phyloP scores from a whole-genome alignment of 78 protist species.

The Guillardia theta region DNA sequence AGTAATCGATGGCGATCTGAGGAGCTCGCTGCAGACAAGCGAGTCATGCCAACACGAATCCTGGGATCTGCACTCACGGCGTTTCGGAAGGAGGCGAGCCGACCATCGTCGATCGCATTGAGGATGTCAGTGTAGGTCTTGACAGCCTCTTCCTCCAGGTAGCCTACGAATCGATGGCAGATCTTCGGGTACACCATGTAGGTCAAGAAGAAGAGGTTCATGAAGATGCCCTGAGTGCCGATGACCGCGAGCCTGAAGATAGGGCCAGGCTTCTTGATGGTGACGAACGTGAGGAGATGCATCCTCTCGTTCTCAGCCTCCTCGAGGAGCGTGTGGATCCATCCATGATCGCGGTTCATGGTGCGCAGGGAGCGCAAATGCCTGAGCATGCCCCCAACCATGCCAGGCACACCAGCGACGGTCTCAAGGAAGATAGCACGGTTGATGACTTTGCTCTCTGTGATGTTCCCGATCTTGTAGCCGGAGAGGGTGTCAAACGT shows the following conservation, averaged over 20 bases:
- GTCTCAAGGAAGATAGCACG: slow-evolving; percentile 64
- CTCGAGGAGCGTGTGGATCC: slow-evolving; percentile 65
- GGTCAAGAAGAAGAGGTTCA: slow-evolving; percentile 38
- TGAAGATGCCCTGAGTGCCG: slow-evolving; percentile 58
- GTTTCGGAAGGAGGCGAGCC: background rate
- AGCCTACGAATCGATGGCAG: slow-evolving; percentile 85
- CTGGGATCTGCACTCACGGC: background rate
- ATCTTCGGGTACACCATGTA: slow-evolving; percentile 63
- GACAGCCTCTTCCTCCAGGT: slow-evolving; percentile 84
- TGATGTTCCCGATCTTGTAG: background rate
- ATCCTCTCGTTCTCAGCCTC: slow-evolving; percentile 86
- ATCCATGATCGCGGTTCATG: slow-evolving; percentile 69
- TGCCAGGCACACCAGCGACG: slow-evolving; percentile 85
- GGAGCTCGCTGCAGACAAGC: background rate
- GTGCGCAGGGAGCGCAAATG: slow-evolving; percentile 81
- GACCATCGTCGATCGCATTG: slow-evolving; percentile 1
- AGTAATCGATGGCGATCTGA: slow-evolving; percentile 72
- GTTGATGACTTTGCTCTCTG: background rate
- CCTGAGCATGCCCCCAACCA: slow-evolving; percentile 67
- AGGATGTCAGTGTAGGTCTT: slow-evolving; percentile 28
- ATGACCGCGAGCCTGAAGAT: slow-evolving; percentile 27
- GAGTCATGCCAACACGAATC: background rate
- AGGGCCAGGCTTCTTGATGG: slow-evolving; percentile 1
- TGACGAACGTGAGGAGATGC: slow-evolving; percentile 76
- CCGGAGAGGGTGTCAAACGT: background rate